Evolutionary conservation across 768 basidiomycete genomes (phyloP), one percentile per base, ranked within the genome.

Genomic region (Mycena rosella): DNA sequence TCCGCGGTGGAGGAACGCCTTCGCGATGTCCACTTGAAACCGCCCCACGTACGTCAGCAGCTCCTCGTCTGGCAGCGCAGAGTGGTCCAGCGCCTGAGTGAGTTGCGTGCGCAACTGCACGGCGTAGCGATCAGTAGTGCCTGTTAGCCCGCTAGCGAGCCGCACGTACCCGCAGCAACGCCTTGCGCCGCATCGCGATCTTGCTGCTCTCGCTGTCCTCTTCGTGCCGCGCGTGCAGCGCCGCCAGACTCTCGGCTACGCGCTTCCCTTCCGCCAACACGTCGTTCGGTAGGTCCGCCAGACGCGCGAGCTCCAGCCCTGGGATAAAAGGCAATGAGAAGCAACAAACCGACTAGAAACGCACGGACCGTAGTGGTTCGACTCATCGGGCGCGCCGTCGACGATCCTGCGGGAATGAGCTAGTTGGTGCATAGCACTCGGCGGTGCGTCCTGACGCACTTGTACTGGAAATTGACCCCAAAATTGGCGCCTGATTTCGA

Each of bases 221-320:
- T 75, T 91, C 83, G 47, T 86, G 78, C 65, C 81, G 84, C 5
- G 83, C 82, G 63, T 93, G 88, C 10, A 90, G 77, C 24, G 86
- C 86, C 5, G 84, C 79, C 13, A 98, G 85, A 11, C 78, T 80
- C 17, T 83, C 82, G 3, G 94, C 87, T 0, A 94, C 87, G 61
- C 87, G 81, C 65, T 79, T 85, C 7, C 87, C 90, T 76, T 92
- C 89, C 5, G 73, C 68, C 45, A 96, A 76, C 15, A 97, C 88
- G 52, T 92, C 87, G 0, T 77, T 68, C 0, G 97, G 97, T 0
- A 99, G 82, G 74, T 96, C 95, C 0, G 95, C 96, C 7, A 97
- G 85, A 52, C 88, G 88, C 15, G 96, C 96, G 29, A 98, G 86
- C 72, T 98, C 93, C 14, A 99, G 82, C 3, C 97, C 96, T 96